Conservation (phyloP, 108 stramenopile genomes). For the Mayamaea pseudoterrestris region DNA sequence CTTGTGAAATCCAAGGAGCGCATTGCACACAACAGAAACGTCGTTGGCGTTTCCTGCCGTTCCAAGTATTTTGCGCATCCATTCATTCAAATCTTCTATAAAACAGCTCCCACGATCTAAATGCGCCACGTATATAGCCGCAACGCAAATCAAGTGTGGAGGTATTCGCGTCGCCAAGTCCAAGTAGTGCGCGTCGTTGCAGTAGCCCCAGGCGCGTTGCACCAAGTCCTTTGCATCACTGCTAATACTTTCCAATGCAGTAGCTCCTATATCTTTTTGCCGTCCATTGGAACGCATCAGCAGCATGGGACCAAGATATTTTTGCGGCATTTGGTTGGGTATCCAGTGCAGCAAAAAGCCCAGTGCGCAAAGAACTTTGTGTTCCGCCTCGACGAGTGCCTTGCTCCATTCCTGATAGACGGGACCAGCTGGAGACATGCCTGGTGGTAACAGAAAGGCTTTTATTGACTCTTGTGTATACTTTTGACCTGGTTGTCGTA, state of each 20-base stretch:
- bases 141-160: conserved; percentile 42
- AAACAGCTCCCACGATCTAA: conserved; percentile 1
- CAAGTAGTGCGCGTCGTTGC: conserved; percentile 73
- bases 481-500: background rate
- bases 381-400: conserved; percentile 32
- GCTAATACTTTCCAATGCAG: background rate
- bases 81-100: background rate
- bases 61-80: background rate
- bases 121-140: background rate
- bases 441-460: conserved; percentile 10
- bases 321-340: conserved; percentile 67
- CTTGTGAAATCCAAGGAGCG: background rate
- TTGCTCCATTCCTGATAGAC: conserved; percentile 58
- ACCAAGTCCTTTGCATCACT: conserved; percentile 8
- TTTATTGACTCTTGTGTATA: background rate
- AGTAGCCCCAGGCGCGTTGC: conserved; percentile 77
- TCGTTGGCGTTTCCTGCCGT: background rate
- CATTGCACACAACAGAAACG: background rate
- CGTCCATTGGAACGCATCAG: background rate
- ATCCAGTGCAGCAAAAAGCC: conserved; percentile 82
- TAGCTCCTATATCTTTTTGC: background rate
- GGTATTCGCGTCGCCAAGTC: conserved; percentile 67
- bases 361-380: conserved; percentile 39
- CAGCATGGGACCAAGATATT: conserved; percentile 27
- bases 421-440: conserved; percentile 35